Percentiles rank a stretch among this genome's conserved stretches.
phyloP scores from a whole-genome alignment of 495 filamentous ascomycete species.

The Aspergillus bertholletiae region DNA sequence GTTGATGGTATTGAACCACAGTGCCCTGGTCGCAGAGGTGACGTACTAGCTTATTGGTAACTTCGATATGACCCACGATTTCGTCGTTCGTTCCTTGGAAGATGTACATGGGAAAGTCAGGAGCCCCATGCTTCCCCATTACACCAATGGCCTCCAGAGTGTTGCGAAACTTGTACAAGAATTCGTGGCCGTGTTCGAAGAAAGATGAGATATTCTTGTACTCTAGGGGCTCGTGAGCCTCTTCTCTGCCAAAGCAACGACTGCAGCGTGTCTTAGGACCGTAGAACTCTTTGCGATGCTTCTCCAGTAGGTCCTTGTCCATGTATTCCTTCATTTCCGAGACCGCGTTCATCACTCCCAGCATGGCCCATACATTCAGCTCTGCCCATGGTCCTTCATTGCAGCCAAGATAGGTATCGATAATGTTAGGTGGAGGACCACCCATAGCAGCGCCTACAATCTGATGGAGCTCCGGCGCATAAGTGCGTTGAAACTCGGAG shows the following conservation, averaged over 20 bases:
- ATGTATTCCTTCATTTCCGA: slow-evolving; percentile 4
- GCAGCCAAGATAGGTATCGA: neutral
- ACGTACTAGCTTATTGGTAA: neutral
- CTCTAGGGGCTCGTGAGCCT: neutral
- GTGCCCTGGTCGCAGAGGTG: neutral
- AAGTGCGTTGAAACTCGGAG: slow-evolving; percentile 36
- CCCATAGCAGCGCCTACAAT: slow-evolving; percentile 5
- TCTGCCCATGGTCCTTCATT: neutral
- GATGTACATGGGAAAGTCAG: neutral
- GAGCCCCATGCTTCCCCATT: neutral
- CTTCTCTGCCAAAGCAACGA: neutral
- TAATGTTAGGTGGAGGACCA: slow-evolving; percentile 1
- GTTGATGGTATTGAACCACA: neutral
- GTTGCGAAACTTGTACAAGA: neutral
- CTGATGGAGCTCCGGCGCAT: slow-evolving; percentile 38
- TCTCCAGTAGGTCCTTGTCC: neutral
- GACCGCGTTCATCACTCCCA: slow-evolving; percentile 8
- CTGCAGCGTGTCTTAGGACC: neutral
- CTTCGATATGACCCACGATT: neutral
- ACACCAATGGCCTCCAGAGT: neutral
- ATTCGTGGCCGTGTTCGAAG: neutral
- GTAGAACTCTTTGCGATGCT: neutral
- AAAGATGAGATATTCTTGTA: neutral
- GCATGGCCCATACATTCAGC: slow-evolving; percentile 3
- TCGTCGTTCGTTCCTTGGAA: neutral